A percentile compares a stretch with the other conserved stretches of the same genome.
Evolutionary conservation across 352 stramenopile genomes (phyloP).

Genomic region (Phytophthora fragariaefolia): DNA sequence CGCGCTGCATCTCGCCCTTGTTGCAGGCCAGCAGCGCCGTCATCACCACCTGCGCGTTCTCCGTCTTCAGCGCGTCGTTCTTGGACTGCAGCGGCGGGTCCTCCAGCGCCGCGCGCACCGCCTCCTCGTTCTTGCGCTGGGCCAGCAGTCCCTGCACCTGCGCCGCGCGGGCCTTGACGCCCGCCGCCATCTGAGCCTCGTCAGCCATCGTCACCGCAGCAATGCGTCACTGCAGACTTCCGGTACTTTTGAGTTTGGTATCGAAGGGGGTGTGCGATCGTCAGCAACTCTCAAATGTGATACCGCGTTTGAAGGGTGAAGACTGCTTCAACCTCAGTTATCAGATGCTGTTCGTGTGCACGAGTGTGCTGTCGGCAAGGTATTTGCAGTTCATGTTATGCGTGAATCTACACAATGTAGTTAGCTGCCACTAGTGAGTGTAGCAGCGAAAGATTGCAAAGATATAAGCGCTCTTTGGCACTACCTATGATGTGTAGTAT

Average conservation of each 20-base stretch:
- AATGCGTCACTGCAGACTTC: too few species aligned
- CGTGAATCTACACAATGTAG: too few species aligned
- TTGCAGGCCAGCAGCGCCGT: constrained; percentile 79
- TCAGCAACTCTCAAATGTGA: constrained; percentile 16
- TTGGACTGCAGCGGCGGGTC: constrained; percentile 76
- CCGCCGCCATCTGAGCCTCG: constrained; percentile 57
- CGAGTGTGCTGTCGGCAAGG: too few species aligned
- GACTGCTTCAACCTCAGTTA: constrained; percentile 25
- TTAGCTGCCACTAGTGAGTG: too few species aligned
- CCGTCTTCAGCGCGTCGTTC: constrained; percentile 65
- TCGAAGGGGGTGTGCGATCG: constrained; percentile 16
- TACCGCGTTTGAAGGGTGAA: constrained; percentile 26
- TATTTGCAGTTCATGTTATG: too few species aligned
- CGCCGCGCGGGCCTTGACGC: constrained; percentile 65
- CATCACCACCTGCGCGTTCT: constrained; percentile 86
- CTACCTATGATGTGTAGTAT: not conserved
- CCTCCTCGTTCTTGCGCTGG: constrained; percentile 85
- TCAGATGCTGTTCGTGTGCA: not conserved
- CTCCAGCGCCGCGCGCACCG: constrained; percentile 72
- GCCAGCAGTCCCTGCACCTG: constrained; percentile 76
- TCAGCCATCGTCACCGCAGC: constrained; percentile 65
- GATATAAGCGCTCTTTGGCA: not conserved
- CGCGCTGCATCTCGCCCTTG: constrained; percentile 88
- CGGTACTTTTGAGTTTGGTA: constrained; percentile 19
- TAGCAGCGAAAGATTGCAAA: not conserved